phyloP scores from a whole-genome alignment of 139 green algal genomes.

The Nannochloris sp. region DNA sequence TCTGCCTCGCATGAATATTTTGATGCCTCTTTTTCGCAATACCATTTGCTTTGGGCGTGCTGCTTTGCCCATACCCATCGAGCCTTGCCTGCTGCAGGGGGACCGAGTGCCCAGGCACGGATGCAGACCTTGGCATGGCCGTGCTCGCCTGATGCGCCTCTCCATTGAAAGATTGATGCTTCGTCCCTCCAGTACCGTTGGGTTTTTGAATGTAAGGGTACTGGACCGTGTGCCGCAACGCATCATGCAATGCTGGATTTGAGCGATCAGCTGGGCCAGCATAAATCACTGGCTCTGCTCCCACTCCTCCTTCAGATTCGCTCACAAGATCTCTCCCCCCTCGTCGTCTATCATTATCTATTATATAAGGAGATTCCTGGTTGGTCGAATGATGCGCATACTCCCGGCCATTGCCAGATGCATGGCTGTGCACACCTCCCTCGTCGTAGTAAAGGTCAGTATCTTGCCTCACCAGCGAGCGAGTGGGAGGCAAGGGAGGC shows the following conservation, averaged over 20 bases:
- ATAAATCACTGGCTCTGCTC: constrained; percentile 3
- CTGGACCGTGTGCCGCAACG: constrained; percentile 3
- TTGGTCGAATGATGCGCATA: too few species aligned
- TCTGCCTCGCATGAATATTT: constrained; percentile 1
- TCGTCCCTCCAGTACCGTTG: not conserved
- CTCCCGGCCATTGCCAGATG: not conserved
- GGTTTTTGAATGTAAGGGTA: not conserved
- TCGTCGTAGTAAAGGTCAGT: constrained; percentile 16
- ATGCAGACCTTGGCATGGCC: too few species aligned
- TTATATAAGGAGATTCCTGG: too few species aligned
- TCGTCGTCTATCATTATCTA: too few species aligned
- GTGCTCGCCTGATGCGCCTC: too few species aligned
- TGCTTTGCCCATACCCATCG: too few species aligned
- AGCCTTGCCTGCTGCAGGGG: too few species aligned
- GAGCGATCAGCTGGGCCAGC: constrained; percentile 9
- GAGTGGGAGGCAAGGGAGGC: not conserved
- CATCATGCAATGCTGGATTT: constrained; percentile 6
- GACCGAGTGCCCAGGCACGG: too few species aligned
- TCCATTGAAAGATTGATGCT: not conserved
- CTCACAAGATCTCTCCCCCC: not conserved
- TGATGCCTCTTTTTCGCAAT: too few species aligned
- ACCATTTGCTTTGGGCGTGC: too few species aligned
- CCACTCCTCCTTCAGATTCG: not conserved
- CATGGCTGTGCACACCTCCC: not conserved
- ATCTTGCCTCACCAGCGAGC: constrained; percentile 1